Conservation (phyloP, 108 stramenopile genomes). For the Bacterosira constricta region DNA sequence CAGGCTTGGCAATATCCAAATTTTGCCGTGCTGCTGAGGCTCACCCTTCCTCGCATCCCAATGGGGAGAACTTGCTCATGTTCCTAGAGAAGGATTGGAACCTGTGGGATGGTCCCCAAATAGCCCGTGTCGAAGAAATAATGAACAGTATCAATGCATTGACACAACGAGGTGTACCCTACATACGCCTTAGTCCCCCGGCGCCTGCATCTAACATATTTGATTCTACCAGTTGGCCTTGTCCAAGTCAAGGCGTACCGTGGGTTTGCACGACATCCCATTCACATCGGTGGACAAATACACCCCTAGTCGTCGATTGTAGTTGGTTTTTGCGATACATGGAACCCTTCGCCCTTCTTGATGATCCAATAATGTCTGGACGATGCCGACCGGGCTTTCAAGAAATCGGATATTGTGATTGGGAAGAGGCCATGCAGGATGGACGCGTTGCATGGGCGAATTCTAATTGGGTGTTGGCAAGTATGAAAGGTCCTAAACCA, state of each 20-base stretch:
- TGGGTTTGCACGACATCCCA: constrained; percentile 2
- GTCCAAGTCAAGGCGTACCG: constrained; percentile 1
- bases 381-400: background rate
- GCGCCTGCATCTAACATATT: background rate
- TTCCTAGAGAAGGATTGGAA: constrained; percentile 14
- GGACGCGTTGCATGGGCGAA: constrained; percentile 10
- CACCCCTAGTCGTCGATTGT: background rate
- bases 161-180: background rate
- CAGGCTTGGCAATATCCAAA: constrained; percentile 1
- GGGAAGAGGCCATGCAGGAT: constrained; percentile 13
- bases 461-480: background rate
- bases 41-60: background rate
- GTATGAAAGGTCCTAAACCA: background rate
- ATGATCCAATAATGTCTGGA: constrained; percentile 15
- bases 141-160: constrained; percentile 1
- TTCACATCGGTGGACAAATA: constrained; percentile 1
- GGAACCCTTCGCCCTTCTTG: constrained; percentile 6
- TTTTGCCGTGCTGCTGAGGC: constrained; percentile 7
- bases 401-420: background rate
- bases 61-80: background rate
- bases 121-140: background rate
- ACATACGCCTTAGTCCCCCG: background rate
- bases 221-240: background rate
- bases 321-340: constrained; percentile 11
- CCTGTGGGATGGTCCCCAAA: background rate